These are phyloP conservation scores for Cystobasidium pallidum DNA, from an alignment of 1,284 basidiomycete species.

Conservation along the genomic window DNA sequence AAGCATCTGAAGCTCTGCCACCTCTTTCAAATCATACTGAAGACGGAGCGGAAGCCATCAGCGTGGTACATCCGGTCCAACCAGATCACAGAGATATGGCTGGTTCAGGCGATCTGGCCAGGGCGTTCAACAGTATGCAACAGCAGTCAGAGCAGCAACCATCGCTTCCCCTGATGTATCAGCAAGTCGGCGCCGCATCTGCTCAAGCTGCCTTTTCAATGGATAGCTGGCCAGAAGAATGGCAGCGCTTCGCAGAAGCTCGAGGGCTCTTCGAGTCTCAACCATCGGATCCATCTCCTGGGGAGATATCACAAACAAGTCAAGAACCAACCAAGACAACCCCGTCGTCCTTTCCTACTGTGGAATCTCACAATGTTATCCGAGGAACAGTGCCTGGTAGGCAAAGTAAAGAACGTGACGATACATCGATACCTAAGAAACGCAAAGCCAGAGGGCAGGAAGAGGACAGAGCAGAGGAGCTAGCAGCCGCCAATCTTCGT, in stretches of 20 bases:
- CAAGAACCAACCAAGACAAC: conserved; percentile 1
- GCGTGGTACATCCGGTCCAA: background rate
- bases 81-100: background rate
- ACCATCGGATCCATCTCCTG: conserved; percentile 19
- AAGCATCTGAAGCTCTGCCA: background rate
- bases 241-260: conserved; percentile 26
- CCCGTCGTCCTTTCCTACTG: background rate
- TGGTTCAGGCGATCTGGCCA: background rate
- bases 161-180: background rate
- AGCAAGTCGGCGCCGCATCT: background rate
- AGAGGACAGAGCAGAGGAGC: conserved; percentile 26
- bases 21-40: background rate
- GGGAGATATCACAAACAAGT: conserved; percentile 1
- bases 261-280: conserved; percentile 19
- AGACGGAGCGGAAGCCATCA: background rate
- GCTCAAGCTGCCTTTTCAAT: background rate
- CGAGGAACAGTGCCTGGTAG: background rate
- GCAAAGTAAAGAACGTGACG: background rate
- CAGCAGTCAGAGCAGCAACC: background rate
- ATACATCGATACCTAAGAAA: conserved; percentile 1
- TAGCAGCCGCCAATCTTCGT: conserved; percentile 43
- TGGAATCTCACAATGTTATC: background rate
- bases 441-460: conserved; percentile 17
- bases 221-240: conserved; percentile 22
- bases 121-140: background rate